Conservation (phyloP, 768 basidiomycete genomes). For the Agrocybe chaxingu region DNA sequence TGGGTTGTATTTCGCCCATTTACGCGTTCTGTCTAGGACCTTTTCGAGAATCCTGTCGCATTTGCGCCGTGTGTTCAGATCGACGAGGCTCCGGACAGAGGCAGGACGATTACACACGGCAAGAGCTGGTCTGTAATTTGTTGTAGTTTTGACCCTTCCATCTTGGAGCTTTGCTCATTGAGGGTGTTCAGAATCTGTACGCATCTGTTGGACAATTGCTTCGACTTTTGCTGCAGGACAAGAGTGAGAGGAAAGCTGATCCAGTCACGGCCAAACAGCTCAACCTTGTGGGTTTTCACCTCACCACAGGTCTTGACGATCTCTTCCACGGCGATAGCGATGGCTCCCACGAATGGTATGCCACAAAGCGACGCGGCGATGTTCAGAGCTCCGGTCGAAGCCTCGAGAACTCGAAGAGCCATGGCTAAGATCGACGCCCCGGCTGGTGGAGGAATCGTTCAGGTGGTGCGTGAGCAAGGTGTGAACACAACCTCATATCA, state of each 20-base stretch:
- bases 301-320: slow-evolving; percentile 45
- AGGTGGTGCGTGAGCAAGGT: background rate
- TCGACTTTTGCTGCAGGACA: slow-evolving; percentile 35
- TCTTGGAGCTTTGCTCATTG: slow-evolving; percentile 32
- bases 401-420: slow-evolving; percentile 13
- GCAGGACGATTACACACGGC: slow-evolving; percentile 28
- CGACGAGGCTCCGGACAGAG: background rate
- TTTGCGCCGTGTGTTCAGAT: background rate
- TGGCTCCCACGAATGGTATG: slow-evolving; percentile 43
- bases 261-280: slow-evolving; percentile 1
- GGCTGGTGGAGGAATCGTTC: background rate
- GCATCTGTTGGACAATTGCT: slow-evolving; percentile 41
- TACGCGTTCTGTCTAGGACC: slow-evolving; percentile 34
- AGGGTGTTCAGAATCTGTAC: slow-evolving; percentile 34
- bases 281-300: slow-evolving; percentile 48
- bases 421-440: background rate
- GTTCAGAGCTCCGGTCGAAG: slow-evolving; percentile 30
- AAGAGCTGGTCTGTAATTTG: slow-evolving; percentile 40
- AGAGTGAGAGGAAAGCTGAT: background rate
- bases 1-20: slow-evolving; percentile 36
- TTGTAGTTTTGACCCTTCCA: slow-evolving; percentile 38
- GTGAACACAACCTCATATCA: background rate
- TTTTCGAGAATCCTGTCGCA: slow-evolving; percentile 36
- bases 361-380: slow-evolving; percentile 42
- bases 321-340: slow-evolving; percentile 38